Base-by-base conservation (phyloP, 2,329 filamentous ascomycete species). In the Fusarium xylarioides region DNA sequence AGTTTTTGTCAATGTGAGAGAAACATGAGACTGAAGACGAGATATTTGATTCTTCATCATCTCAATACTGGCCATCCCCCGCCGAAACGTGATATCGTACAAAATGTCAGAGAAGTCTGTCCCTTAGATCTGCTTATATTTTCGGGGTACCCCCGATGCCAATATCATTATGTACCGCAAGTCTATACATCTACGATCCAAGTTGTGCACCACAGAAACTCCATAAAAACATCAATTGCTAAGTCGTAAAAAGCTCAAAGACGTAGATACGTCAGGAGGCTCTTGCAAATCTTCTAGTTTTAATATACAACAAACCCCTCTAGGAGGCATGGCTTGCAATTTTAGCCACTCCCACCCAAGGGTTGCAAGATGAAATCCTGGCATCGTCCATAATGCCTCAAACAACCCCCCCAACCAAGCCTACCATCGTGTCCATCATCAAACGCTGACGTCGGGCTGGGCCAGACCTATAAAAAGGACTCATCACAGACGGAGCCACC, bases 291-390 rank as follows among this genome's bases (percentile, higher is more conserved):
- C 61, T 47, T 70, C 57, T 54, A 30, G 56, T 70, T 68, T 73
- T 74, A 73, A 58, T 73, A 73, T 74, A 73, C 70, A 73, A 73
- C 62, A 74, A 63, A 67, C 70, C 66, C 70, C 66, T 63, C 21
- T 26, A 54, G 37, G 44, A 63, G 70, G 50, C 28, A 66, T 73
- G 44, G 44, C 46, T 32, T 71, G 46, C 26, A 52, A 70, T 30
- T 34, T n/a, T 54, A 61, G 44, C 64, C 70, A 52, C 42, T 52
- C 53, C 55, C 23, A 23, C 18, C 42, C 43, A 46, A 66, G n/a
- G 40, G 26, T 26, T 59, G 35, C 43, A 50, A 44, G 52, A 61
- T 56, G n/a, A 57, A 59, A 34, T 63, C 52, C 30, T 58, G 56
- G 55, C 68, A 58, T 70, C 42, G 46, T 65, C 62, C 65, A 35